Base-by-base conservation (phyloP, 495 filamentous ascomycete species). In the Neurospora sp. region DNA sequence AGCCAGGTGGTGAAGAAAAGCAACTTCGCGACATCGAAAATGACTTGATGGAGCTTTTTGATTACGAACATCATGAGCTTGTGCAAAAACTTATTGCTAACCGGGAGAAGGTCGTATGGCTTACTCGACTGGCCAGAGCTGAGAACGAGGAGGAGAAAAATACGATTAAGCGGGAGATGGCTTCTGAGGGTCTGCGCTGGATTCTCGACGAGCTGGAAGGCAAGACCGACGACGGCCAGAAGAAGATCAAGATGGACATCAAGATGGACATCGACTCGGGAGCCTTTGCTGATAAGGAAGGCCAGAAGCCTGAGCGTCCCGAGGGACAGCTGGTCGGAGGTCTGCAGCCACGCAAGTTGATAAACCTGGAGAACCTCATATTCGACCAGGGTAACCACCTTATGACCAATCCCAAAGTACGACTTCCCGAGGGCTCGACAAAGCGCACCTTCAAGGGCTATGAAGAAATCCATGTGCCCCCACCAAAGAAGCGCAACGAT, bases 371-470 rank as follows among this genome's bases (percentile, higher is more conserved):
- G 76, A 97, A 97, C 75, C 89, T 99, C 24, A 87, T 97, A 39
- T 99, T 99, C 81, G 95, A 98, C 77, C 96, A 98, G 81, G 96
- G 96, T 19, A 98, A 97, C 76, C 96, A 99, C 84, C 86, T 98
- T 21, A 98, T 98, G 94, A 97, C 96, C 11, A 98, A 99, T 77
- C 90, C 94, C 3, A 97, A 92, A 80, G 94, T 98, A 69, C 93
- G 92, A 75, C 87, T 98, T n/a, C 96, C 96, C 1, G 92, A 97
- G 78, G 96, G 96, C 34, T 97, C 96, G 2, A 97, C 92, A 0
- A 97, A 98, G 81, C 88, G 93, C 15, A 93, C 92, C 0, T 97
- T 97, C 83, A 98, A 98, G 82, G 96, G 96, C 37, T 99, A 98
- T 74, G 96, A 98, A 81, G 96, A 99, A 79, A 97, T 98, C 73